These are phyloP conservation scores for Creolimax fragrantissima DNA, from an alignment of 78 protist species.

Conservation along the genomic window DNA sequence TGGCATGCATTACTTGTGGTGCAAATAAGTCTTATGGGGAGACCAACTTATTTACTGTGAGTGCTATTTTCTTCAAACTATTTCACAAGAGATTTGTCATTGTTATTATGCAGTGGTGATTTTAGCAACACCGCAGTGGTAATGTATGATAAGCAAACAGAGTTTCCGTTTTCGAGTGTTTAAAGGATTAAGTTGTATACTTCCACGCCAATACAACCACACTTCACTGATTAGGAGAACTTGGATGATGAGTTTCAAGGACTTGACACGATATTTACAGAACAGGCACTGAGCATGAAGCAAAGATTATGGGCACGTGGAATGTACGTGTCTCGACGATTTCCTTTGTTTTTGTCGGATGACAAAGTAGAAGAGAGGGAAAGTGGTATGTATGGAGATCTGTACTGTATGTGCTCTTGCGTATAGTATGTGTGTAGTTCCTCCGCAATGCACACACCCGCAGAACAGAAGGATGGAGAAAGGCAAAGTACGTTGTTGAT, in stretches of 20 bases:
- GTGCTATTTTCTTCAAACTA: background rate
- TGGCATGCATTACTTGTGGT: too few relatives aligned
- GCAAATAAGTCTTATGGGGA: too few relatives aligned
- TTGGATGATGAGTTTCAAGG: background rate
- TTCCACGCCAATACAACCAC: background rate
- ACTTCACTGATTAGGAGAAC: background rate
- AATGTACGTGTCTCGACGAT: background rate
- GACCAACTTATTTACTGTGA: too few relatives aligned
- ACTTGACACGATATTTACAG: background rate
- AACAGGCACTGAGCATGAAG: background rate
- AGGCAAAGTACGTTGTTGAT: too few relatives aligned
- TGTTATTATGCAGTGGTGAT: background rate
- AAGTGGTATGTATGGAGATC: too few relatives aligned
- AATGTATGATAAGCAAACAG: background rate
- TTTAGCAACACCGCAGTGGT: background rate
- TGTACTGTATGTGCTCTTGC: too few relatives aligned
- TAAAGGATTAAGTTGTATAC: background rate
- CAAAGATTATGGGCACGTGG: background rate
- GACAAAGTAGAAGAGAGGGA: background rate
- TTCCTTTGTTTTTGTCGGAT: background rate
- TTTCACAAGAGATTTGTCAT: background rate
- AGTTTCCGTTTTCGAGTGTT: background rate
- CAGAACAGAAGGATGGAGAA: too few relatives aligned
- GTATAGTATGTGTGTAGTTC: too few relatives aligned
- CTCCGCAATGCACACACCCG: too few relatives aligned